Evolutionary conservation across 495 filamentous ascomycete genomes (phyloP).

Genomic region (Hypoxylon rickii): DNA sequence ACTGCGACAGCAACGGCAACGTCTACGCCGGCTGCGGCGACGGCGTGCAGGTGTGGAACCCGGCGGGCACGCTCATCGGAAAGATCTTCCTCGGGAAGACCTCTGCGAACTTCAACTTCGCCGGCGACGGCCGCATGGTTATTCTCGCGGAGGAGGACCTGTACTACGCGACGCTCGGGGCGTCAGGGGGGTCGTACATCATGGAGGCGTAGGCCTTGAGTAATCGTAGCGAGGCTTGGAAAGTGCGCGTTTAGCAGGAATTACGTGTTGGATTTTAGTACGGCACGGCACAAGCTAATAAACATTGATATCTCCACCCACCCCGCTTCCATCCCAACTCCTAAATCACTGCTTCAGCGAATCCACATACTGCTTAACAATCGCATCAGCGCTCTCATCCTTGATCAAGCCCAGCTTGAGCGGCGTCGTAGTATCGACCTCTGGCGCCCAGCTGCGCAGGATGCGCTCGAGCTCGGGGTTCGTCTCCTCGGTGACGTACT

Average conservation of each 20-base stretch:
- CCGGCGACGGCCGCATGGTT: constrained; percentile 56
- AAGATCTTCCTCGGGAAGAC: constrained; percentile 56
- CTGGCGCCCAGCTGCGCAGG: constrained; percentile 73
- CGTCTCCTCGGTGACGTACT: constrained; percentile 66
- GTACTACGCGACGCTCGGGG: constrained; percentile 54
- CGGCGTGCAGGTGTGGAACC: constrained; percentile 65
- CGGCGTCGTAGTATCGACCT: constrained; percentile 65
- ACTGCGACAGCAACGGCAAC: constrained; percentile 62
- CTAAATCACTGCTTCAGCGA: constrained; percentile 40
- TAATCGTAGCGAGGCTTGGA: too few relatives aligned
- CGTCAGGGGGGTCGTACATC: too few relatives aligned
- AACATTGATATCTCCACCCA: too few relatives aligned
- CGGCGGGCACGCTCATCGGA: constrained; percentile 60
- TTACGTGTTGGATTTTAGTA: too few relatives aligned
- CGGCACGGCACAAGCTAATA: too few relatives aligned
- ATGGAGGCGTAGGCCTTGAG: too few relatives aligned
- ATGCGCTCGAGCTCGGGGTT: constrained; percentile 70
- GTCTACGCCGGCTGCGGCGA: constrained; percentile 65
- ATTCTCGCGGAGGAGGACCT: constrained; percentile 55
- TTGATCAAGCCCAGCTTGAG: constrained; percentile 62
- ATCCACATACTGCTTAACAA: constrained; percentile 55
- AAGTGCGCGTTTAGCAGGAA: too few relatives aligned
- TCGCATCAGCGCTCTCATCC: constrained; percentile 62
- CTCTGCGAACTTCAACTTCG: constrained; percentile 63
- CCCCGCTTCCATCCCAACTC: too few relatives aligned